These are phyloP conservation scores for Cystofilobasidium macerans DNA, from an alignment of 768 basidiomycete species.

Conservation along the genomic window DNA sequence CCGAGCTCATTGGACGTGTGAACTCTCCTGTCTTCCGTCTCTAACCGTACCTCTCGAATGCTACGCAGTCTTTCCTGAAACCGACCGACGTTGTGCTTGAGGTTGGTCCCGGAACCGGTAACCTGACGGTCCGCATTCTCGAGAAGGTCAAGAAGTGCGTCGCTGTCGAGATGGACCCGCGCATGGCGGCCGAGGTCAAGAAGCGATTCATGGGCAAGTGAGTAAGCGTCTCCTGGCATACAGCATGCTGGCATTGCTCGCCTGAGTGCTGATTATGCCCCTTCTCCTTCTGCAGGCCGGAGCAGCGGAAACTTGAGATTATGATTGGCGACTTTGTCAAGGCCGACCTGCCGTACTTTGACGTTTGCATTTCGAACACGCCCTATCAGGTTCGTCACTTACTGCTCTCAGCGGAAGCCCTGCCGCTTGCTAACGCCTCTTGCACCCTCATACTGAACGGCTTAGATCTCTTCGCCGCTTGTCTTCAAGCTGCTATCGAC, in stretches of 20 bases:
- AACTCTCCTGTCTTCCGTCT: too few relatives aligned
- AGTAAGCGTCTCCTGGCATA: slow-evolving; percentile 39
- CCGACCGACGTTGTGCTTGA: slow-evolving; percentile 94
- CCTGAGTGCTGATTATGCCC: background rate
- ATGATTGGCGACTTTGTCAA: slow-evolving; percentile 97
- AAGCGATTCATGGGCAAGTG: slow-evolving; percentile 98
- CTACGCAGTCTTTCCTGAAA: slow-evolving; percentile 66
- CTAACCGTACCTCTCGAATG: slow-evolving; percentile 18
- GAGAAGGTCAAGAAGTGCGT: slow-evolving; percentile 86
- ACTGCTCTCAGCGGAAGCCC: background rate
- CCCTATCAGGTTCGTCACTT: slow-evolving; percentile 63
- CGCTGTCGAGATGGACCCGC: slow-evolving; percentile 84
- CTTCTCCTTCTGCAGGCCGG: slow-evolving; percentile 51
- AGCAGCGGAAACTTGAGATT: slow-evolving; percentile 87
- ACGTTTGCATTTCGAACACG: slow-evolving; percentile 98
- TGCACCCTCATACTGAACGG: background rate
- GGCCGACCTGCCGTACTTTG: slow-evolving; percentile 94
- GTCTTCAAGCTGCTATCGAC: slow-evolving; percentile 95
- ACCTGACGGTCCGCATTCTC: slow-evolving; percentile 83
- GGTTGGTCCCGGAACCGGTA: slow-evolving; percentile 53
- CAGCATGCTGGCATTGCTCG: background rate
- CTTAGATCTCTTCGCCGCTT: slow-evolving; percentile 81
- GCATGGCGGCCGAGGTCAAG: slow-evolving; percentile 94
- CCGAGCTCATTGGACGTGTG: too few relatives aligned
- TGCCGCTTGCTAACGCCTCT: too few relatives aligned